phyloP scores from a whole-genome alignment of 768 basidiomycete genomes.

The Lyophyllum atratum region DNA sequence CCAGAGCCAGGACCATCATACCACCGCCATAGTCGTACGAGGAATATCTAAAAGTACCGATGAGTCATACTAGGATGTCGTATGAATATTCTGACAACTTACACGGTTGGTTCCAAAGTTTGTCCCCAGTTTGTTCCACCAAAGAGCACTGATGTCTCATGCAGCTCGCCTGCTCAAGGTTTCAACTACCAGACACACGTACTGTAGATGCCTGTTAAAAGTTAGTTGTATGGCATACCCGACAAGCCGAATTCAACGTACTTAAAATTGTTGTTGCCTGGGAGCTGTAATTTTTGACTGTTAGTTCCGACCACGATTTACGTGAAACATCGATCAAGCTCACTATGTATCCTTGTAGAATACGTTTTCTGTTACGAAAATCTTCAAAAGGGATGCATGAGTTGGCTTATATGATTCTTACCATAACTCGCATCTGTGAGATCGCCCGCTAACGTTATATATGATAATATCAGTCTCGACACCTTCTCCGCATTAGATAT shows the following conservation, averaged over 20 bases:
- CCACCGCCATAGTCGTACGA: slow-evolving; percentile 66
- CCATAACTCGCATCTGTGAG: slow-evolving; percentile 46
- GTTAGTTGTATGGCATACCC: slow-evolving; percentile 2
- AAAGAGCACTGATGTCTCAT: slow-evolving; percentile 44
- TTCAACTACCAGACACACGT: slow-evolving; percentile 8
- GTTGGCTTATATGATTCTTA: slow-evolving; percentile 16
- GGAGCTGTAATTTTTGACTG: slow-evolving; percentile 24
- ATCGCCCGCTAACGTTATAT: slow-evolving; percentile 30
- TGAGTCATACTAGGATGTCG: background rate
- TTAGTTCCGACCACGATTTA: background rate
- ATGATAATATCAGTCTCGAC: background rate
- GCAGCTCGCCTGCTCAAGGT: background rate
- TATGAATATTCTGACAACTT: slow-evolving; percentile 5
- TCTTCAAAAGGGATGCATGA: background rate
- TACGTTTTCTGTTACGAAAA: slow-evolving; percentile 39
- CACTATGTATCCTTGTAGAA: slow-evolving; percentile 58
- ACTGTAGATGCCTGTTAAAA: slow-evolving; percentile 48
- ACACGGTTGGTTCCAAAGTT: slow-evolving; percentile 56
- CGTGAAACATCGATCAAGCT: slow-evolving; percentile 8
- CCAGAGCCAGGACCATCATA: slow-evolving; percentile 11
- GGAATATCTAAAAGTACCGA: slow-evolving; percentile 31
- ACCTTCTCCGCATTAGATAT: background rate
- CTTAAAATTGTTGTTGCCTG: slow-evolving; percentile 56
- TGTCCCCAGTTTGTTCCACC: slow-evolving; percentile 70
- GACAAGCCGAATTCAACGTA: slow-evolving; percentile 21